These are phyloP conservation scores for Magnolia sinica DNA, from an alignment of 164 flowering plant species.

Conservation along the genomic window DNA sequence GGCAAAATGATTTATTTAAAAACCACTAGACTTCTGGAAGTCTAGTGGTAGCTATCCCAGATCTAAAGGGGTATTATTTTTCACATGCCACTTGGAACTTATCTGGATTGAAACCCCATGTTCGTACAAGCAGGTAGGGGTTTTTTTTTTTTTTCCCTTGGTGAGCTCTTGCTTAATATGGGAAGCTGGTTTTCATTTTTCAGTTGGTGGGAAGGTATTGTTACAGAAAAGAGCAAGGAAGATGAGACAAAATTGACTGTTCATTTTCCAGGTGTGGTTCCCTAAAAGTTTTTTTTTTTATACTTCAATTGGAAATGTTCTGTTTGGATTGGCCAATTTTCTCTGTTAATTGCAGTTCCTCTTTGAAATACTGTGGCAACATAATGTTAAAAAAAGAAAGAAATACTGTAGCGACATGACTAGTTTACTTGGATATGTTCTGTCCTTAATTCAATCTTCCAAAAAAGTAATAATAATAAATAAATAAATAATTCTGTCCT, in stretches of 20 bases:
- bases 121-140: background rate
- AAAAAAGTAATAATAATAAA: background rate
- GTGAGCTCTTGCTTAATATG: background rate
- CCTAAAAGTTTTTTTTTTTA: background rate
- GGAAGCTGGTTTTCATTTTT: slow-evolving; percentile 9
- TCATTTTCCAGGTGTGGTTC: slow-evolving; percentile 62
- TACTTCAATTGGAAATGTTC: background rate
- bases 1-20: no score
- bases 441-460: background rate
- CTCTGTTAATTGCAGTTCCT: background rate
- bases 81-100: background rate
- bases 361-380: background rate
- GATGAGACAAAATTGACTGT: slow-evolving; percentile 66
- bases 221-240: slow-evolving; percentile 59
- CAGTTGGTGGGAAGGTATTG: slow-evolving; percentile 95
- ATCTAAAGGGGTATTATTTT: no score
- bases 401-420: no score
- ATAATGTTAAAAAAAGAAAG: no score
- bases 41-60: no score
- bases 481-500: background rate
- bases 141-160: background rate
- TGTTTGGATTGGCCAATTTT: background rate
- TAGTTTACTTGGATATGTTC: no score
- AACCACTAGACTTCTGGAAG: no score
- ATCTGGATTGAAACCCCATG: background rate